These are phyloP conservation scores for Silene vulgaris DNA, from an alignment of 179 eudicot species.

Conservation along the genomic window DNA sequence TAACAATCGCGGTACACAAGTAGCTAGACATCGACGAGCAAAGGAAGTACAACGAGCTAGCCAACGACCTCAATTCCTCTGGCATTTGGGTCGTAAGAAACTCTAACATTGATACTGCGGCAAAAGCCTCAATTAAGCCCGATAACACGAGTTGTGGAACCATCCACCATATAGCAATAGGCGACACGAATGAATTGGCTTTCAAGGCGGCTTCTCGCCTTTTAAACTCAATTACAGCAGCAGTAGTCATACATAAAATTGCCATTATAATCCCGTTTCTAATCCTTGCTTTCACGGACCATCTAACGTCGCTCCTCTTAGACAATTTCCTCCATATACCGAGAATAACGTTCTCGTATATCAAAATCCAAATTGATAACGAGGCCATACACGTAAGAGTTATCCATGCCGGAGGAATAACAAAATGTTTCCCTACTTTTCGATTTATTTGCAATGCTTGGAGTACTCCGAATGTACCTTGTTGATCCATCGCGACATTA, in stretches of 20 bases:
- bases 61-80: slow-evolving; percentile 53
- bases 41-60: slow-evolving; percentile 49
- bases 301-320: slow-evolving; percentile 30
- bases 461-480: slow-evolving; percentile 31
- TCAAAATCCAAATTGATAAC: slow-evolving; percentile 47
- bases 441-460: slow-evolving; percentile 46
- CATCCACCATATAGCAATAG: slow-evolving; percentile 30
- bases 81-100: slow-evolving; percentile 55
- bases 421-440: slow-evolving; percentile 35
- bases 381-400: slow-evolving; percentile 49
- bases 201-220: slow-evolving; percentile 45
- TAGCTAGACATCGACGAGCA: slow-evolving; percentile 55
- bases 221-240: slow-evolving; percentile 33
- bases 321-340: slow-evolving; percentile 23
- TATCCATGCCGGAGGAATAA: slow-evolving; percentile 65
- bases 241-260: slow-evolving; percentile 43
- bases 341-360: slow-evolving; percentile 44
- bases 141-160: slow-evolving; percentile 54
- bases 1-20: slow-evolving; percentile 40
- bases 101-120: slow-evolving; percentile 56
- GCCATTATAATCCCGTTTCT: slow-evolving; percentile 53
- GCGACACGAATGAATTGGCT: slow-evolving; percentile 38
- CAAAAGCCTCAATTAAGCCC: slow-evolving; percentile 57
- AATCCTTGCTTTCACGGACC: slow-evolving; percentile 34
- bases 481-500: slow-evolving; percentile 37